These are phyloP conservation scores for Diaporthe nobilis DNA, from an alignment of 2,329 filamentous ascomycete genomes.

Conservation along the genomic window DNA sequence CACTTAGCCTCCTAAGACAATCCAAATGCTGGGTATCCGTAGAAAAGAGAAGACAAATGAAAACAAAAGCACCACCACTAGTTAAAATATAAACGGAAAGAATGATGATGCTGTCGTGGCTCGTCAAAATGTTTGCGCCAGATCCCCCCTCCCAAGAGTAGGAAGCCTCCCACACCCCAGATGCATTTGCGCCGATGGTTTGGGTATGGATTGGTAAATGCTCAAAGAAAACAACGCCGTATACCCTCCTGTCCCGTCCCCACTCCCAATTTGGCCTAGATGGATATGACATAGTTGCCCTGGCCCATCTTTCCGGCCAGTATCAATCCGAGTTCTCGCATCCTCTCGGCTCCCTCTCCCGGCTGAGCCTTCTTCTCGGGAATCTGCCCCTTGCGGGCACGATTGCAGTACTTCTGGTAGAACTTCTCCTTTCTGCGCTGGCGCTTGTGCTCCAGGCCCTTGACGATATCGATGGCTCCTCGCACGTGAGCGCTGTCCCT, in stretches of 20 bases:
- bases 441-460: constrained; percentile 94
- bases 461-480: constrained; percentile 97
- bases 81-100: constrained; percentile 43
- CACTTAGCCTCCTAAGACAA: constrained; percentile 34
- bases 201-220: constrained; percentile 39
- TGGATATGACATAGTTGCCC: constrained; percentile 83
- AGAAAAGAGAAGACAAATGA: constrained; percentile 44
- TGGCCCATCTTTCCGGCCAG: constrained; percentile 85
- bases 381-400: constrained; percentile 78
- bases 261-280: constrained; percentile 60
- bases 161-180: constrained; percentile 40
- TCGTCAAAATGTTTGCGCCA: constrained; percentile 43
- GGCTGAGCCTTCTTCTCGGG: constrained; percentile 78
- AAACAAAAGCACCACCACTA: constrained; percentile 21
- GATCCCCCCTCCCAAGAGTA: constrained; percentile 41
- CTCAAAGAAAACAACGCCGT: constrained; percentile 29
- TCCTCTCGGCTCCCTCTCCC: constrained; percentile 91
- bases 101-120: constrained; percentile 46
- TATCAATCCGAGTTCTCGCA: constrained; percentile 91
- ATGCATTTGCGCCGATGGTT: constrained; percentile 37
- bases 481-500: constrained; percentile 77
- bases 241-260: constrained; percentile 4
- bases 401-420: constrained; percentile 89
- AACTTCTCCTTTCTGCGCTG: constrained; percentile 94
- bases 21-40: constrained; percentile 41